phyloP scores from a whole-genome alignment of 1,284 basidiomycete species.

The Sanguinoderma infundibulare region DNA sequence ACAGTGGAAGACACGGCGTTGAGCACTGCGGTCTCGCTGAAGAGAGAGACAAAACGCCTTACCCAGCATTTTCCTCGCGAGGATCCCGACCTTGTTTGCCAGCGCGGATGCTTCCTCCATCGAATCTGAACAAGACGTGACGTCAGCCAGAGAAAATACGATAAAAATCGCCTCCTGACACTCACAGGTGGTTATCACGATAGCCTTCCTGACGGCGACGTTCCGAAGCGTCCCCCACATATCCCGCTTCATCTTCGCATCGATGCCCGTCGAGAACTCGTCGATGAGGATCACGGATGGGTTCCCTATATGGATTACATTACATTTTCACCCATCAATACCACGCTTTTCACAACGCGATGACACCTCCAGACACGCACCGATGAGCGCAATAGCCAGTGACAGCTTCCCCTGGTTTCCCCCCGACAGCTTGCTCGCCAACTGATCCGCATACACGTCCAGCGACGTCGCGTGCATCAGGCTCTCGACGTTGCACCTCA shows the following conservation, averaged over 20 bases:
- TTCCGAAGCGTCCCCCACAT: constrained; percentile 79
- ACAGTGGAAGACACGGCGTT: constrained; percentile 12
- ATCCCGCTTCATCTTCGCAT: constrained; percentile 82
- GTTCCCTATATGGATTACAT: constrained; percentile 61
- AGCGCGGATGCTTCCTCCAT: constrained; percentile 86
- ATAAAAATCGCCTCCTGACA: constrained; percentile 16
- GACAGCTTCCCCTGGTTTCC: constrained; percentile 84
- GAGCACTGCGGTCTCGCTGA: not conserved
- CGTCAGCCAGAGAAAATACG: not conserved
- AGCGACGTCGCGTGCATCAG: constrained; percentile 68
- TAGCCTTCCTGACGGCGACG: constrained; percentile 66
- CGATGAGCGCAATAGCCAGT: constrained; percentile 80
- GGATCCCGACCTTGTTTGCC: constrained; percentile 73
- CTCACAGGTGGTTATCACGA: constrained; percentile 73
- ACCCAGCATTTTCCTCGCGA: constrained; percentile 73
- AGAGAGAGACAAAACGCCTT: constrained; percentile 28
- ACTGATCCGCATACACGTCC: constrained; percentile 63
- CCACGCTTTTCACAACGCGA: not conserved
- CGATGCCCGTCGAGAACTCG: constrained; percentile 84
- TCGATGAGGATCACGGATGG: constrained; percentile 81
- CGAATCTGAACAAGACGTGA: constrained; percentile 51
- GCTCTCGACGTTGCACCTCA: constrained; percentile 58
- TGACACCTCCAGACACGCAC: constrained; percentile 41
- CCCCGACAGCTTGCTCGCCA: constrained; percentile 76
- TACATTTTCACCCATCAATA: not conserved